Evolutionary conservation across 257 asterid genomes (phyloP).

Genomic region (Rauvolfia tetraphylla): DNA sequence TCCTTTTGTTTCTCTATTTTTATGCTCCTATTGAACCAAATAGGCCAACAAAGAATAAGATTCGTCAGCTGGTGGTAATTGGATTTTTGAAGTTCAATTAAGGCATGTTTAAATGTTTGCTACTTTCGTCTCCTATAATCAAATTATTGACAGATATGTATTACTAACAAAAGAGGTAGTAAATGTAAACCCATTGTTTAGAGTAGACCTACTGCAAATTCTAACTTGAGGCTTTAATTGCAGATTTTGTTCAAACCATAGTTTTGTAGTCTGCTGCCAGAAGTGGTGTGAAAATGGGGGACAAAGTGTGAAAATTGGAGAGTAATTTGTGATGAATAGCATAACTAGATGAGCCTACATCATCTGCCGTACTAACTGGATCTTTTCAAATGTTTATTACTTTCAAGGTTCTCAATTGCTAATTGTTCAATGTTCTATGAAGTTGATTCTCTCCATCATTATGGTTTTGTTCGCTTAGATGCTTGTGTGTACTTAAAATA

Average conservation of each 20-base stretch:
- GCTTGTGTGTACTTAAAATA: not conserved
- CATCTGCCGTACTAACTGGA: not conserved
- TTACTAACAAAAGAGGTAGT: not conserved
- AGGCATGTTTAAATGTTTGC: not conserved
- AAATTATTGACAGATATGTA: not conserved
- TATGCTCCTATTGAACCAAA: not conserved
- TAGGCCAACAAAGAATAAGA: not conserved
- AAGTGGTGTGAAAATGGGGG: not conserved
- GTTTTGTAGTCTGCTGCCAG: not conserved
- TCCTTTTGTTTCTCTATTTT: not conserved
- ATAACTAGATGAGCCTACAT: not conserved
- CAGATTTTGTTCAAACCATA: not conserved
- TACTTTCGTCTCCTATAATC: not conserved
- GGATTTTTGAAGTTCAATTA: not conserved
- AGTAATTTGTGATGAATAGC: not conserved
- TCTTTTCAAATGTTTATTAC: not conserved
- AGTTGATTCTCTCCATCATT: not conserved
- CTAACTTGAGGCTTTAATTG: not conserved
- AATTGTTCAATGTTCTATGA: not conserved
- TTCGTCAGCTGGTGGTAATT: not conserved
- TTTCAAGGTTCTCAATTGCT: not conserved
- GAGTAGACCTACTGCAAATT: not conserved
- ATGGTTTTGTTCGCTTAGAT: not conserved
- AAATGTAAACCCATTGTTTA: constrained; percentile 1
- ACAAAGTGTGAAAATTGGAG: not conserved